Conservation (phyloP, 495 filamentous ascomycete species). For the Amphirosellinia nigrospora region DNA sequence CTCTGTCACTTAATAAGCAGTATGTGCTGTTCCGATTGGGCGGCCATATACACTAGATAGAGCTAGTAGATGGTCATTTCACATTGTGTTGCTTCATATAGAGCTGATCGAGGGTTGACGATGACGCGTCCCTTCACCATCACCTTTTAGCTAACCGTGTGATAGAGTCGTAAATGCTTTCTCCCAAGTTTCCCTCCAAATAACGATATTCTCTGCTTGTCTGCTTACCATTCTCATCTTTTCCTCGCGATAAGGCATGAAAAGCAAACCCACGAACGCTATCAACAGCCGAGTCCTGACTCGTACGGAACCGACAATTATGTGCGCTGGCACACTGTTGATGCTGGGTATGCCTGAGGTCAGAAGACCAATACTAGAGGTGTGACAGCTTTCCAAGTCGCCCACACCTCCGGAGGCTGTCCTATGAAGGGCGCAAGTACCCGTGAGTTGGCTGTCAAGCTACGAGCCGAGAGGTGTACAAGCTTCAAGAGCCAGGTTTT, state of each 20-base stretch:
- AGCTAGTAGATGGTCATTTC: neutral
- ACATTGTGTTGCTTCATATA: neutral
- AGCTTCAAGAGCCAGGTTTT: neutral
- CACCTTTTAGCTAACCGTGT: neutral
- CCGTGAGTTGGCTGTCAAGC: neutral
- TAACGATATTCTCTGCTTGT: neutral
- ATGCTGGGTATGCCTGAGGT: neutral
- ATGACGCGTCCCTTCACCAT: neutral
- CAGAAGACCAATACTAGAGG: neutral
- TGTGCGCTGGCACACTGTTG: neutral
- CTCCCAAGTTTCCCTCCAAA: neutral
- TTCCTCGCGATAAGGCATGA: neutral
- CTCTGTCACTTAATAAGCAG: too few relatives aligned
- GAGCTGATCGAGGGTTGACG: neutral
- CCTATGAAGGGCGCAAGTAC: neutral
- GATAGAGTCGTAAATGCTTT: neutral
- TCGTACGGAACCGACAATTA: neutral
- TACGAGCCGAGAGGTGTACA: neutral
- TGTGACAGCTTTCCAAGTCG: neutral
- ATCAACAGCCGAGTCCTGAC: neutral
- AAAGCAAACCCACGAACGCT: neutral
- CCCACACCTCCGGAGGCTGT: neutral
- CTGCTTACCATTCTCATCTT: neutral
- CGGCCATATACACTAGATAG: too few relatives aligned
- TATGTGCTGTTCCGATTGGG: too few relatives aligned